Percentiles rank a stretch among this genome's conserved stretches.
phyloP scores from a whole-genome alignment of 2,329 filamentous ascomycete genomes.

The Penicillium janthinellum region DNA sequence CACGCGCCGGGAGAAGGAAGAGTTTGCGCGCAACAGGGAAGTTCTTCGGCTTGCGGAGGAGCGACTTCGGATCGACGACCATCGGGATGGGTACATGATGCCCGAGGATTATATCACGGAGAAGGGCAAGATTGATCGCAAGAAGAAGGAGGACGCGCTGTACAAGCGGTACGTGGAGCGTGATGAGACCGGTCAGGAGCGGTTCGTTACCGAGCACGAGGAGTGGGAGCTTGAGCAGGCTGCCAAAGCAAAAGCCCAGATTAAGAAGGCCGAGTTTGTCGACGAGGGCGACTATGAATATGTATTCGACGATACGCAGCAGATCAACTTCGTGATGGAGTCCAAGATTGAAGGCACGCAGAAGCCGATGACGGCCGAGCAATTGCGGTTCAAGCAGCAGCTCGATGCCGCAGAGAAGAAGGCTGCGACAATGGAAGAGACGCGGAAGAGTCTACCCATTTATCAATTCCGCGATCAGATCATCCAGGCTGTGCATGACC shows the following conservation, averaged over 20 bases:
- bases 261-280: conserved; percentile 71
- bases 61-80: conserved; percentile 82
- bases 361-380: conserved; percentile 73
- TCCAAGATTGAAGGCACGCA: conserved; percentile 71
- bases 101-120: conserved; percentile 95
- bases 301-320: conserved; percentile 86
- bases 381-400: conserved; percentile 75
- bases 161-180: conserved; percentile 88
- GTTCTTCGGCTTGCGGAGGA: conserved; percentile 80
- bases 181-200: conserved; percentile 84
- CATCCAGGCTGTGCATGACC: conserved; percentile 78
- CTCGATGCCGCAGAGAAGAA: conserved; percentile 88
- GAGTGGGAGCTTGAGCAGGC: conserved; percentile 94
- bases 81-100: conserved; percentile 87
- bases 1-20: conserved; percentile 76
- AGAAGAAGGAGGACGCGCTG: conserved; percentile 84
- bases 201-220: conserved; percentile 89
- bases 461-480: conserved; percentile 86
- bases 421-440: conserved; percentile 85
- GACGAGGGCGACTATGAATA: conserved; percentile 87
- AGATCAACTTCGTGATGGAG: conserved; percentile 81
- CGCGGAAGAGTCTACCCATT: conserved; percentile 84
- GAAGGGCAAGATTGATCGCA: conserved; percentile 83
- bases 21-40: conserved; percentile 88
- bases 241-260: conserved; percentile 83